Evolutionary conservation across 768 basidiomycete genomes (phyloP).

Genomic region (Xanthoconium stramineum): DNA sequence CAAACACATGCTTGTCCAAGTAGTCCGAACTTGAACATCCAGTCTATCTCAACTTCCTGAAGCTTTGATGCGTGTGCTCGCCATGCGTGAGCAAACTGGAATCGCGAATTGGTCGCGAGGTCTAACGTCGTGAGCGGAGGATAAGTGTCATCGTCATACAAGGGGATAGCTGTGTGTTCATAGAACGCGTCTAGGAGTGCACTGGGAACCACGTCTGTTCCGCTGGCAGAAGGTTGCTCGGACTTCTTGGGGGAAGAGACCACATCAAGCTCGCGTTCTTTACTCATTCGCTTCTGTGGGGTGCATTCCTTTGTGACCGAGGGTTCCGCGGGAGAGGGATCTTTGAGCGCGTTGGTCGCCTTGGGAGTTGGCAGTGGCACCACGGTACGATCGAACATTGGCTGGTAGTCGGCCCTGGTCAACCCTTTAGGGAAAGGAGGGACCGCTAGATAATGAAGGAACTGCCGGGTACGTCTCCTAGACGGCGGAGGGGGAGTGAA

Average conservation of each 20-base stretch:
- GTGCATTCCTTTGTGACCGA: not conserved
- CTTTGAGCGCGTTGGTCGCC: not conserved
- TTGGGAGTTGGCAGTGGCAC: not conserved
- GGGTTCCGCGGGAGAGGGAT: not conserved
- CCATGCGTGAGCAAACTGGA: conserved; percentile 22
- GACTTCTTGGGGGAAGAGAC: not conserved
- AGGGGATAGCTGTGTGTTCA: conserved; percentile 9
- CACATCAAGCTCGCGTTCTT: conserved; percentile 15
- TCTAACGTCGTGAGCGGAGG: conserved; percentile 15
- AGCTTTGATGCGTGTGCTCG: conserved; percentile 13
- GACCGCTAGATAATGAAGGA: conserved; percentile 19
- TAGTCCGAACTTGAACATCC: not conserved
- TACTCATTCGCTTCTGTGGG: conserved; percentile 16
- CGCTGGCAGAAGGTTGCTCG: not conserved
- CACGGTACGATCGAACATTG: not conserved
- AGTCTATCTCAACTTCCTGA: conserved; percentile 7
- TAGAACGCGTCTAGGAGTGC: conserved; percentile 11
- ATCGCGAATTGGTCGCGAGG: conserved; percentile 22
- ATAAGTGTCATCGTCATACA: conserved; percentile 15
- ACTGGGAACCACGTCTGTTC: not conserved
- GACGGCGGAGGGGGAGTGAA: conserved; percentile 30
- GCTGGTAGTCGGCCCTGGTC: conserved; percentile 19
- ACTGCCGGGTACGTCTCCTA: conserved; percentile 6
- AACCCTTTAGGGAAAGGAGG: conserved; percentile 23
- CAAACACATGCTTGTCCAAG: conserved; percentile 1